phyloP scores from a whole-genome alignment of 2,329 filamentous ascomycete species.

The Calonectria hawksworthii region DNA sequence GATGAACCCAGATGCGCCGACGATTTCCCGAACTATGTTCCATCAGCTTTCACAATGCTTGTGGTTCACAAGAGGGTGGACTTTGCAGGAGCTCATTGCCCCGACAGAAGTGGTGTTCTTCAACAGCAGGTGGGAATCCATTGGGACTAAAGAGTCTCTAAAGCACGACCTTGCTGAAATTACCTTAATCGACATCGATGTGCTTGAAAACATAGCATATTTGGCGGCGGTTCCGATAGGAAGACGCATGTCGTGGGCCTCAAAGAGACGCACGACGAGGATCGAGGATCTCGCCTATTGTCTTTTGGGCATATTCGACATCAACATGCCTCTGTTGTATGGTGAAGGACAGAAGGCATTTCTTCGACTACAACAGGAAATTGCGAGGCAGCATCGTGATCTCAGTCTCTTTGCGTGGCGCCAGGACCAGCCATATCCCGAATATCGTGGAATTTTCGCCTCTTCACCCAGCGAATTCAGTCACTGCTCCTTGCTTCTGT shows the following conservation, averaged over 20 bases:
- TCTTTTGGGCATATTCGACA: slow-evolving; percentile 13
- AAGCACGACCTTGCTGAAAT: slow-evolving; percentile 13
- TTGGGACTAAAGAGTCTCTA: slow-evolving; percentile 26
- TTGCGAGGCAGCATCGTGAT: slow-evolving; percentile 19
- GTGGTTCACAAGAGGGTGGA: slow-evolving; percentile 36
- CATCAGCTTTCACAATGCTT: background rate
- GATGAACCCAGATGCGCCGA: background rate
- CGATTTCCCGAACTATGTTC: background rate
- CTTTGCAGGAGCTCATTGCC: slow-evolving; percentile 26
- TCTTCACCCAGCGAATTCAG: slow-evolving; percentile 1
- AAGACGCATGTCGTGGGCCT: slow-evolving; percentile 23
- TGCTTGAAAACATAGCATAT: background rate
- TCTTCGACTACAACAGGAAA: slow-evolving; percentile 23
- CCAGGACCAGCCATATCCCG: background rate
- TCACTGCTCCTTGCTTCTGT: slow-evolving; percentile 8
- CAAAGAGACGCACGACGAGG: slow-evolving; percentile 16
- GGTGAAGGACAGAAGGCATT: slow-evolving; percentile 21
- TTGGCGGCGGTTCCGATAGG: slow-evolving; percentile 12
- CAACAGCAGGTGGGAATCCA: slow-evolving; percentile 10
- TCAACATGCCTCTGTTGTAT: slow-evolving; percentile 21
- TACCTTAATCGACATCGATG: slow-evolving; percentile 13
- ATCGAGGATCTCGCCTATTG: slow-evolving; percentile 24
- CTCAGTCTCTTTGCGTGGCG: slow-evolving; percentile 21
- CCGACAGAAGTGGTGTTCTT: slow-evolving; percentile 13
- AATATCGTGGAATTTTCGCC: slow-evolving; percentile 13